Evolutionary conservation across 345 rosid genomes (phyloP).

Genomic region (Pistacia vera): DNA sequence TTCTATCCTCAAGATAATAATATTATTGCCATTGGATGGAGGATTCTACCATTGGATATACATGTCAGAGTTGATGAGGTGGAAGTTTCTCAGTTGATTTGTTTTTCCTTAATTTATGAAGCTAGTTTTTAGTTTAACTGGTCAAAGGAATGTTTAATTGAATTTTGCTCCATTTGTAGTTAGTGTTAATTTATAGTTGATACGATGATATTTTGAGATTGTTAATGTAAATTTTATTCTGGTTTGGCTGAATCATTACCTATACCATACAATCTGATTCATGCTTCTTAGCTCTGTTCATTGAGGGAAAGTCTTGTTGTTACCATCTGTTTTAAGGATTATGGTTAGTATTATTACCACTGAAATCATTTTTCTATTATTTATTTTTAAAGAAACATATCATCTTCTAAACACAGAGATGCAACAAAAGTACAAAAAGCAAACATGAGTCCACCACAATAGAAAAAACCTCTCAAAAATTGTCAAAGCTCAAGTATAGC

Average conservation of each 20-base stretch:
- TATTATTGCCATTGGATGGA: constrained; percentile 92
- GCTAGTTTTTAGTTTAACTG: not conserved
- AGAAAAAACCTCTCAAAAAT: too few relatives aligned
- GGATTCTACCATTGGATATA: constrained; percentile 79
- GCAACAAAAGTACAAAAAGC: not conserved
- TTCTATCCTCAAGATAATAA: constrained; percentile 91
- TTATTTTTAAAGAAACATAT: too few relatives aligned
- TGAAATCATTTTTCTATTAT: not conserved
- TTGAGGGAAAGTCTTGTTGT: not conserved
- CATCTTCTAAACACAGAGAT: not conserved
- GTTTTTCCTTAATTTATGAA: not conserved
- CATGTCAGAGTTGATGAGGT: constrained; percentile 88
- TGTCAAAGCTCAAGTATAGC: not conserved
- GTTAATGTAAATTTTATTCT: not conserved
- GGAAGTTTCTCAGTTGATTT: constrained; percentile 9
- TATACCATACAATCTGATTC: not conserved
- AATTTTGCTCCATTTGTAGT: too few relatives aligned
- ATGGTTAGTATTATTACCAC: not conserved
- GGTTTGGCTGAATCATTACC: not conserved
- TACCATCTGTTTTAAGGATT: not conserved
- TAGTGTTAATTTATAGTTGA: too few relatives aligned
- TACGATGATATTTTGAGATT: not conserved
- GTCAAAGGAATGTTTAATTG: too few relatives aligned
- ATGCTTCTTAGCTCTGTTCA: not conserved
- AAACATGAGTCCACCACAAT: not conserved